Base-by-base conservation (phyloP, 495 filamentous ascomycete genomes). In the Aspergillus ostianus region DNA sequence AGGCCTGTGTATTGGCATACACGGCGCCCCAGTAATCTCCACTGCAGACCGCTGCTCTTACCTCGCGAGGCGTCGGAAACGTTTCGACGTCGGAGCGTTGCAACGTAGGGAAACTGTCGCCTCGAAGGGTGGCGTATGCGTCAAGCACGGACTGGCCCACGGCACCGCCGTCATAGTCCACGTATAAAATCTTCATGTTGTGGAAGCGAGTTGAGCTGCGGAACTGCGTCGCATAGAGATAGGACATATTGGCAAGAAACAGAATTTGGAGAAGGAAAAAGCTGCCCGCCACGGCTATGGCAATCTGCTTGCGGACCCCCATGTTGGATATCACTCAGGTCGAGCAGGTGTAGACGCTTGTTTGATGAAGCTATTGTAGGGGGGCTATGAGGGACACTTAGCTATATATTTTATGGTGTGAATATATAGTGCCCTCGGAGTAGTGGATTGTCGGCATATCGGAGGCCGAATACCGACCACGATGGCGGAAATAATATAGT, bases 81-180 rank as follows among this genome's bases (percentile, higher is more conserved):
- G 70, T 26, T 2, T 18, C 49, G 3, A 66, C 21, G 6, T 68
- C 21, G 18, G n/a, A 18, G 44, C 70, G 64, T 15, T 63, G 18
- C 2, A 79, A 26, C 1, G 72, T 68, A 3, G 76, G 73, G 53
- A 80, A 79, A 15, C 21, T 54, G 7, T 57, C 23, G 3, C 64
- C 67, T 46, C 67, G 58, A 4, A 80, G 60, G 2, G 59, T 55
- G 0, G 65, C 51, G 58, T 81, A 80, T 1, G 74, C 75, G 10
- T 60, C 64, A 3, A 66, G 54, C 0, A 80, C 65, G 0, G 77
- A 69, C 10, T 67, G 27, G 20, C 77, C 75, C 13, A 82, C 62
- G 3, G 72, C 60, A 15, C 76, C 76, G 19, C 71, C 74, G 56
- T 80, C 79, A 49, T 79, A 80, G 63, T 81, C 76, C 18, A 81